Evolutionary conservation across 768 basidiomycete species (phyloP).

Genomic region (Tulasnella sp.): DNA sequence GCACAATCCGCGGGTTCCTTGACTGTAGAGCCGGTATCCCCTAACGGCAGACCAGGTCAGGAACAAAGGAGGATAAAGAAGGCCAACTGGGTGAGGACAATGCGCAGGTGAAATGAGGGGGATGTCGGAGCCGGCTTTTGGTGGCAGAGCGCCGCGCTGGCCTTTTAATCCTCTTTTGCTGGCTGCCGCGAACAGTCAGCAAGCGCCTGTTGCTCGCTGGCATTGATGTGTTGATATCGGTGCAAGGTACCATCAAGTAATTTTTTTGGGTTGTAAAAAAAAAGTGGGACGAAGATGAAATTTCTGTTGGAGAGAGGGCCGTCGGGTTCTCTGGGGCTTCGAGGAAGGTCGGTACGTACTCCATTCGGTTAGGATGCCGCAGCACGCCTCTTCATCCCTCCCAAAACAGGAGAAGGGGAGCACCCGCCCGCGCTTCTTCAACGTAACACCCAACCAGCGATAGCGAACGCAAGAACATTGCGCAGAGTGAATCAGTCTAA

Average conservation of each 20-base stretch:
- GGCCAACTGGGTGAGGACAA: neutral
- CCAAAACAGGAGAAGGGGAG: neutral
- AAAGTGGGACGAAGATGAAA: neutral
- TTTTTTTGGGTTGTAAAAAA: neutral
- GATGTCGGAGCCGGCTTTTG: neutral
- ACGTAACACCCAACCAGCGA: neutral
- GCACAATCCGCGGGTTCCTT: neutral
- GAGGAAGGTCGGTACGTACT: neutral
- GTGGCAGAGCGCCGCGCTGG: neutral
- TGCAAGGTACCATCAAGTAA: neutral
- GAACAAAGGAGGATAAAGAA: neutral
- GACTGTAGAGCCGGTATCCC: neutral
- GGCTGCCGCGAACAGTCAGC: neutral
- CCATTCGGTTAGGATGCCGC: neutral
- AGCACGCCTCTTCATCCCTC: neutral
- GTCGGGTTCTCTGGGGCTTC: neutral
- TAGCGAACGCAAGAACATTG: neutral
- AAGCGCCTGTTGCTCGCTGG: neutral
- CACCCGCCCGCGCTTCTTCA: neutral
- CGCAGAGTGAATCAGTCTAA: neutral
- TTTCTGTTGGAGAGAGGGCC: neutral
- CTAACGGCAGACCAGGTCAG: neutral
- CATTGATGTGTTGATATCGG: neutral
- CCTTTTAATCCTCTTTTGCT: neutral
- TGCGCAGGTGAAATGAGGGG: neutral